Base-by-base conservation (phyloP, 208 protist species). In the Acanthamoeba healyi region DNA sequence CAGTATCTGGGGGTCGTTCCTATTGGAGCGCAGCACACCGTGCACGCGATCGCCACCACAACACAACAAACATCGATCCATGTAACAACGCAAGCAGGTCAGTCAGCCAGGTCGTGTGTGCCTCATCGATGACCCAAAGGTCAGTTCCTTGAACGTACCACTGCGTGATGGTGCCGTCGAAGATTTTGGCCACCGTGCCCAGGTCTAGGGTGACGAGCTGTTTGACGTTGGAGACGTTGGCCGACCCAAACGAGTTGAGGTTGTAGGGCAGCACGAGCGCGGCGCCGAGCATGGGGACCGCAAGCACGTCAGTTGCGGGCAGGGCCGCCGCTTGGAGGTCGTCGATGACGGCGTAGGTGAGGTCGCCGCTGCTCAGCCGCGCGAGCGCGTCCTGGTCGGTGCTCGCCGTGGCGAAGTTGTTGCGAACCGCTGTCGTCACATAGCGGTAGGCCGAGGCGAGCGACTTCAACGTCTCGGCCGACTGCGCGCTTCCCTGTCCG, bases 151-250 rank as follows among this genome's bases (percentile, higher is more conserved):
- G 9, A 15, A 4, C 44, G 10, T 86, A 86, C 77, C 77, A 86
- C n/a, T 86, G 44, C 9, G 77, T 86, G 46, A 86, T 86, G 29
- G 34, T 58, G 46, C 77, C 77, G 10, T n/a, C 26, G 29, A 86
- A 86, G 12, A 86, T 86, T 14, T 15, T 24, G 5, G 44, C 77
- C 17, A 86, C 12, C 4, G 77, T 86, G 1, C 0, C 4, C 29
- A 86, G 4, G 14, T 86, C 44, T 7, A 86, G 34, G n/a, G 10
- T 38, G 14, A 86, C 17, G 44, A 86, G 22, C 34, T 61, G 15
- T 10, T 0, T 0, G 44, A 24, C 5, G 14, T 44, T 40, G 0
- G 38, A 51, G 32, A 51, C 46, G 77, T 26, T 40, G 14, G 77
- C 34, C 0, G 54, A n/a, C 54, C 44, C 44, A 14, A 29, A 9